Evolutionary conservation across 306 rosid species (phyloP), one percentile per base, ranked within the genome.

Genomic region (Abrus pulchellus): DNA sequence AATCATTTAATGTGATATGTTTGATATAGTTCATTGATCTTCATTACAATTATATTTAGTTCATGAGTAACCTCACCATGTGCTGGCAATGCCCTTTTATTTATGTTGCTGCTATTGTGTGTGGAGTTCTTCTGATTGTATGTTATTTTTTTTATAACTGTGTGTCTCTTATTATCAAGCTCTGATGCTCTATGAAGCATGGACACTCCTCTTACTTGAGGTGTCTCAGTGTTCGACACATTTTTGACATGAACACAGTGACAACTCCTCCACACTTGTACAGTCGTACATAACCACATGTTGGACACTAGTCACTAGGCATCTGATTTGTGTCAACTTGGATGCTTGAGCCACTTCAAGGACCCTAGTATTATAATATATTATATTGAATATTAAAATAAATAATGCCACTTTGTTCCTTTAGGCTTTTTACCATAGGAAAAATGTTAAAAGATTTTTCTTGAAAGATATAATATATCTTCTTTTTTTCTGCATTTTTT

Each of bases 111-210:
- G n/a, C n/a, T 56, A 33, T 40, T 68, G 69, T 20, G 33, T 68
- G 43, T 47, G 40, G 3, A 13, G 30, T 55, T 55, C 40, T 68
- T 29, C 76, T 78, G 55, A 50, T 57, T 79, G 77, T 20, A 60
- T 68, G 41, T 38, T 59, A 30, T 3, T 45, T 77, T 78, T 57
- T 20, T 20, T 20, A 20, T 79, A 6, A 9, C 48, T 48, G 7
- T 79, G 57, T 53, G 14, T 56, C 13, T 68, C 27, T 69, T 56
- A 10, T n/a, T 78, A 32, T 59, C 30, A 59, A 14, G 40, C 41
- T 38, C 3, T 38, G 5, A 38, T 20, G 41, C 36, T 59, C 41
- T 32, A 60, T 30, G 66, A 32, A 60, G 20, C 20, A 20, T 20
- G 20, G 20, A 20, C 20, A 20, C 20, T 20, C 20, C 20, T 20